Evolutionary conservation across 108 stramenopile species (phyloP).

Genomic region (Stephanodiscus minutulus): DNA sequence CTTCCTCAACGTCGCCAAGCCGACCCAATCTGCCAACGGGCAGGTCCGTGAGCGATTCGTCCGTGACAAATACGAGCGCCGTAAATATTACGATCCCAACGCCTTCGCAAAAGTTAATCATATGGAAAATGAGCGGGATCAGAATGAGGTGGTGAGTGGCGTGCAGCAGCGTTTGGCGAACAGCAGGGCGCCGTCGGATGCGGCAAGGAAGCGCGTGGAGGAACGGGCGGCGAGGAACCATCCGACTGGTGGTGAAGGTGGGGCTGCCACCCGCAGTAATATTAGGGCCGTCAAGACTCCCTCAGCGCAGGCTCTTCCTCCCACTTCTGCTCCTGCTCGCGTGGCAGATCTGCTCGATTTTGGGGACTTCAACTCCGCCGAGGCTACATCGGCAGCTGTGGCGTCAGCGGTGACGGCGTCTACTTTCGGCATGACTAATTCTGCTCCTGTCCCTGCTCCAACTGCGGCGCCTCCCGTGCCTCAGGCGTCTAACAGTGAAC

Average conservation of each 20-base stretch:
- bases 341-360: conserved; percentile 56
- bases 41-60: conserved; percentile 86
- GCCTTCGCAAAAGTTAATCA: conserved; percentile 49
- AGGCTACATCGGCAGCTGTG: conserved; percentile 36
- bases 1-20: conserved; percentile 64
- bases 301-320: conserved; percentile 4
- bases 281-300: conserved; percentile 37
- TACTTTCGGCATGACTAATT: conserved; percentile 10
- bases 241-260: conserved; percentile 37
- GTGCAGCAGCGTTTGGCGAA: conserved; percentile 30
- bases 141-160: conserved; percentile 32
- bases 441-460: conserved; percentile 6
- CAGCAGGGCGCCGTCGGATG: conserved; percentile 63
- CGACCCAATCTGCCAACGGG: conserved; percentile 68
- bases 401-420: conserved; percentile 30
- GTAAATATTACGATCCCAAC: conserved; percentile 79
- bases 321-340: conserved; percentile 42
- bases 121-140: conserved; percentile 21
- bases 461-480: conserved; percentile 15
- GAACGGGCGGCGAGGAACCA: conserved; percentile 55
- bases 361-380: conserved; percentile 44
- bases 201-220: conserved; percentile 71
- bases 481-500: conserved; percentile 12
- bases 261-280: conserved; percentile 20
- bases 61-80: conserved; percentile 92